Conservation (phyloP, 1,284 basidiomycete genomes). For the Ceratorhiza oryzae-sativae region DNA sequence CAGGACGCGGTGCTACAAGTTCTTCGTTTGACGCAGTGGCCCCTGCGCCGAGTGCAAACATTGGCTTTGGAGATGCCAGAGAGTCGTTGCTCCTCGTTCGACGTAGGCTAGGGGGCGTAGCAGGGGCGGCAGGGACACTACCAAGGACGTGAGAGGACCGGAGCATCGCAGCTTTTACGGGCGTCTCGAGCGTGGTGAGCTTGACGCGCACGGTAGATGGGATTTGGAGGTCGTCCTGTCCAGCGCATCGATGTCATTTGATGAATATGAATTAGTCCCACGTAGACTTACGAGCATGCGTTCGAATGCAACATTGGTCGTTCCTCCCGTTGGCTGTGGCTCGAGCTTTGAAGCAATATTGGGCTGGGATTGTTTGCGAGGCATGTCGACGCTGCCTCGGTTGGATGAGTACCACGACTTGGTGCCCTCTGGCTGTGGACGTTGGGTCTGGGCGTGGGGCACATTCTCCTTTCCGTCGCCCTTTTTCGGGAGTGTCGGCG, state of each 20-base stretch:
- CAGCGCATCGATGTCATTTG: not conserved
- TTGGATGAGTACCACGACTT: slow-evolving; percentile 22
- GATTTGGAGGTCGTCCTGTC: slow-evolving; percentile 83
- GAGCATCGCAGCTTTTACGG: slow-evolving; percentile 89
- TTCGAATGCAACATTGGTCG: slow-evolving; percentile 71
- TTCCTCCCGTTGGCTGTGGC: slow-evolving; percentile 31
- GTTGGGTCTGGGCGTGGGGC: not conserved
- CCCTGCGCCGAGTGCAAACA: slow-evolving; percentile 40
- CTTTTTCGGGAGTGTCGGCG: not conserved
- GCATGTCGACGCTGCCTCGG: slow-evolving; percentile 9
- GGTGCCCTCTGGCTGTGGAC: slow-evolving; percentile 5
- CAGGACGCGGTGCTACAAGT: slow-evolving; percentile 5
- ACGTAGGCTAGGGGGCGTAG: slow-evolving; percentile 56
- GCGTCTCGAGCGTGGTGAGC: slow-evolving; percentile 75
- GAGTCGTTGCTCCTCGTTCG: slow-evolving; percentile 74
- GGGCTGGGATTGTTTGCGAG: slow-evolving; percentile 19
- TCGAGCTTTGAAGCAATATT: not conserved
- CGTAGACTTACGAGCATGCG: slow-evolving; percentile 64
- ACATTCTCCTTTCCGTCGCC: slow-evolving; percentile 26
- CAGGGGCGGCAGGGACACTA: slow-evolving; percentile 49
- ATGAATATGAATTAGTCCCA: not conserved
- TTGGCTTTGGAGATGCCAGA: slow-evolving; percentile 60
- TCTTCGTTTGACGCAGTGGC: slow-evolving; percentile 47
- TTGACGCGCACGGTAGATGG: slow-evolving; percentile 77
- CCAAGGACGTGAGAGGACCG: slow-evolving; percentile 78